Evolutionary conservation across 2,329 filamentous ascomycete species (phyloP).

Genomic region (Claviceps spartinae): DNA sequence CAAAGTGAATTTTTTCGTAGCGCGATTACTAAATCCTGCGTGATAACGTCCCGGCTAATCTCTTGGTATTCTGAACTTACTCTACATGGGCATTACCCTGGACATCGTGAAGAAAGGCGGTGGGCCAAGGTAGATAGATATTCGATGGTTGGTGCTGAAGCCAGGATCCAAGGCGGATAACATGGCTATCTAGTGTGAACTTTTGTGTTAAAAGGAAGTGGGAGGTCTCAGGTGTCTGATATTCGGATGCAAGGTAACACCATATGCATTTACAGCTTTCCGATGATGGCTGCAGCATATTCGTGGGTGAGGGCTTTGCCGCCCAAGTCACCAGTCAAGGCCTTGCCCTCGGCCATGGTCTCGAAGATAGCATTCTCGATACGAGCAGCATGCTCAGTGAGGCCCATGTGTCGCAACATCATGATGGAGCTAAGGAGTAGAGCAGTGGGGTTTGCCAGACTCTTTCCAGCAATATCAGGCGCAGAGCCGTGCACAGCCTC

Average conservation of each 20-base stretch:
- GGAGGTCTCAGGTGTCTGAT: constrained; percentile 5
- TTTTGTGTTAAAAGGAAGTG: not conserved
- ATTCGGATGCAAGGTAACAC: not conserved
- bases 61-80: constrained; percentile 16
- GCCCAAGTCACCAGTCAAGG: constrained; percentile 87
- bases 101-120: constrained; percentile 6
- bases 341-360: constrained; percentile 90
- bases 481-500: constrained; percentile 97
- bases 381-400: constrained; percentile 67
- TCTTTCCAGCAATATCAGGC: constrained; percentile 92
- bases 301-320: constrained; percentile 93
- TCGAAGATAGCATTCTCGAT: constrained; percentile 95
- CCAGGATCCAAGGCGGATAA: not conserved
- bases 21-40: constrained; percentile 15
- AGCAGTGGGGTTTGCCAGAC: constrained; percentile 91
- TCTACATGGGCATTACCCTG: constrained; percentile 17
- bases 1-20: constrained; percentile 11
- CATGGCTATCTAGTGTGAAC: not conserved
- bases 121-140: not conserved
- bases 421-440: constrained; percentile 93
- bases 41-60: constrained; percentile 11
- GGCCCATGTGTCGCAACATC: constrained; percentile 98
- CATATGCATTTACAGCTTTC: constrained; percentile 37
- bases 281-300: constrained; percentile 86
- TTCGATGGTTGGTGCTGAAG: not conserved